These are phyloP conservation scores for Nicotiana attenuata DNA, from an alignment of 257 asterid genomes.

Conservation along the genomic window DNA sequence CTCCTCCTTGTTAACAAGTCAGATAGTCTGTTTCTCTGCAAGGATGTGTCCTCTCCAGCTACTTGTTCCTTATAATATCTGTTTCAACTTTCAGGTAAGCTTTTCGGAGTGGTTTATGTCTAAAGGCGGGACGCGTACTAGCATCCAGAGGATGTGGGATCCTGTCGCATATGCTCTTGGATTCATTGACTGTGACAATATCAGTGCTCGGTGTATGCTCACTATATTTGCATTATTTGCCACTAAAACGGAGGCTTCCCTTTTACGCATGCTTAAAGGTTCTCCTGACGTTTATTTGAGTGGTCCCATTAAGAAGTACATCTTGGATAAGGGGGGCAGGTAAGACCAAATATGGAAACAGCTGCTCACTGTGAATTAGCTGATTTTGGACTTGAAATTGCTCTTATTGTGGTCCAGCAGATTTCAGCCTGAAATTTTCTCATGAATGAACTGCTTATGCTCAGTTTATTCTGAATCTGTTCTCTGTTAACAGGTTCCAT, in stretches of 20 bases:
- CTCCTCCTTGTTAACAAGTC: neutral
- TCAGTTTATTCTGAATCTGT: neutral
- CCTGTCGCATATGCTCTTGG: conserved; percentile 99
- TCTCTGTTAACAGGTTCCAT: conserved; percentile 65
- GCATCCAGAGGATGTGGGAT: conserved; percentile 99
- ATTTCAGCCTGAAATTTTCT: neutral
- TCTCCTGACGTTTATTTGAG: conserved; percentile 96
- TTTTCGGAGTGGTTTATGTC: conserved; percentile 97
- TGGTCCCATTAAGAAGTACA: conserved; percentile 86
- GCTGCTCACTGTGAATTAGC: neutral
- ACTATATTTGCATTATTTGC: conserved; percentile 95
- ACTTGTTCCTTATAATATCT: conserved; percentile 20
- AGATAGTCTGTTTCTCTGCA: neutral
- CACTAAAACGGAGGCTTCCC: conserved; percentile 98
- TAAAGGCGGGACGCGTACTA: conserved; percentile 89
- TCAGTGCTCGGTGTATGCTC: conserved; percentile 99
- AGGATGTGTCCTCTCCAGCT: neutral
- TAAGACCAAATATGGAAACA: conserved; percentile 18
- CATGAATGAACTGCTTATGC: conserved; percentile 7
- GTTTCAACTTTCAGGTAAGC: conserved; percentile 54
- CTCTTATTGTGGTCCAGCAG: conserved; percentile 8
- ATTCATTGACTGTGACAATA: conserved; percentile 93
- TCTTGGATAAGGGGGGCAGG: conserved; percentile 93
- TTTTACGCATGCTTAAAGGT: conserved; percentile 96
- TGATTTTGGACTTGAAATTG: neutral